phyloP scores from a whole-genome alignment of 441 rosid species.

The Adansonia rubrostipa region DNA sequence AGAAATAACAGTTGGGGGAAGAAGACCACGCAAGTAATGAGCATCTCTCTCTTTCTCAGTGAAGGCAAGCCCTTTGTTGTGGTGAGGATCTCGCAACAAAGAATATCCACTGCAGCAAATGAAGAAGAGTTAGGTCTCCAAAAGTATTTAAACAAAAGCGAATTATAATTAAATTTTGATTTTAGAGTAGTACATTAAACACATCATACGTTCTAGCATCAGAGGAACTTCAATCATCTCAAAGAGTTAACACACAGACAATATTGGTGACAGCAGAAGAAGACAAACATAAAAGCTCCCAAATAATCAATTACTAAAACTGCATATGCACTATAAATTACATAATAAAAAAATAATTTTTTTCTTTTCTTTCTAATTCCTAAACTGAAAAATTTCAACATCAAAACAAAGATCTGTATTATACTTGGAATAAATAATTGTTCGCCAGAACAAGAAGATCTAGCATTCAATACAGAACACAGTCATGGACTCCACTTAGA shows the following conservation, averaged over 20 bases:
- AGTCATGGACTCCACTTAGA: background rate
- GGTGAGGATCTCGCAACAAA: constrained; percentile 86
- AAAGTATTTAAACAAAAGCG: background rate
- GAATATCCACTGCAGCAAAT: constrained; percentile 67
- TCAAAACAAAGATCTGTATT: constrained; percentile 1
- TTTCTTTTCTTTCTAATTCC: background rate
- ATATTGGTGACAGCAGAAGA: background rate
- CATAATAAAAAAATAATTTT: background rate
- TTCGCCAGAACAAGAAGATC: constrained; percentile 9
- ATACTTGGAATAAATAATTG: background rate
- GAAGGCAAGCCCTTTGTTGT: constrained; percentile 93
- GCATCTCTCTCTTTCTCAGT: constrained; percentile 79
- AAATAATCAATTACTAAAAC: background rate
- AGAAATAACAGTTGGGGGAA: constrained; percentile 72
- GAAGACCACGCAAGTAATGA: constrained; percentile 87
- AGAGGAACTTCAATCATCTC: background rate
- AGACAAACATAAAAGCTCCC: background rate
- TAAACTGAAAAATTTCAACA: background rate
- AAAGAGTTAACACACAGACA: background rate
- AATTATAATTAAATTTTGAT: background rate
- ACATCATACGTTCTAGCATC: background rate
- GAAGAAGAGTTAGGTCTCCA: background rate
- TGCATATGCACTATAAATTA: background rate
- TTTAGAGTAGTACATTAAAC: background rate
- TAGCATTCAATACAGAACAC: background rate